Base-by-base conservation (phyloP, 1,139 yeast species). In the Zhuliangozyma parablackwelliae region DNA sequence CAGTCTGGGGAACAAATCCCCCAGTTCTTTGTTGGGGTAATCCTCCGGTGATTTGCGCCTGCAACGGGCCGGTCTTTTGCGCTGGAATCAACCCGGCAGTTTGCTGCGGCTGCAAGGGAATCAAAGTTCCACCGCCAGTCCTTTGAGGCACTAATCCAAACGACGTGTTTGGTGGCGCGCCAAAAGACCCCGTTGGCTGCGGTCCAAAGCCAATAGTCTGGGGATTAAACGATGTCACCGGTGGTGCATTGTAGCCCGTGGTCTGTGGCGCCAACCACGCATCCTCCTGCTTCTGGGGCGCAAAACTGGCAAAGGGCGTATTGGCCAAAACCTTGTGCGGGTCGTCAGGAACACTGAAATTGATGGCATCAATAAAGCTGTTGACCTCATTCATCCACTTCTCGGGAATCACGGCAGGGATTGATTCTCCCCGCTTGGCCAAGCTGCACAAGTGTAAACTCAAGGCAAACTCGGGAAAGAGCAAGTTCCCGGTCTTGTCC, bases 381-480 rank as follows among this genome's bases (percentile, higher is more conserved):
- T 81, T 74, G 8, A 92, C 97, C 59, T 92, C 97, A 54, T 87
- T 86, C 49, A 68, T 68, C 66, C 90, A 78, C 47, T 75, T 80
- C 13, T 76, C 77, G 20, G 95, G 96, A 45, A 92, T 63, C 24
- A 68, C 69, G 29, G 70, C 69, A 1, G 98, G 97, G 40, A 90
- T 67, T 2, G 82, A 67, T 41, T 82, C 86, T 21, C 96, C 96
- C 50, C 80, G 79, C 49, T 87, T 69, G 0, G 84, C 84, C 54
- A 79, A 62, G 47, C 87, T 85, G 55, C 96, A 89, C 47, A 92
- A 71, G 57, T 88, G 95, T 71, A 92, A 80, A 12, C 96, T 95
- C 50, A 90, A 70, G 10, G 96, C 96, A 66, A 92, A 92, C 57
- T 92, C 97, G 0, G 98, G 98, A 53, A 90, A 92, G 45, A 92